Evolutionary conservation across 805 yeast species (phyloP).

Genomic region (Monosporozyma aerobia): DNA sequence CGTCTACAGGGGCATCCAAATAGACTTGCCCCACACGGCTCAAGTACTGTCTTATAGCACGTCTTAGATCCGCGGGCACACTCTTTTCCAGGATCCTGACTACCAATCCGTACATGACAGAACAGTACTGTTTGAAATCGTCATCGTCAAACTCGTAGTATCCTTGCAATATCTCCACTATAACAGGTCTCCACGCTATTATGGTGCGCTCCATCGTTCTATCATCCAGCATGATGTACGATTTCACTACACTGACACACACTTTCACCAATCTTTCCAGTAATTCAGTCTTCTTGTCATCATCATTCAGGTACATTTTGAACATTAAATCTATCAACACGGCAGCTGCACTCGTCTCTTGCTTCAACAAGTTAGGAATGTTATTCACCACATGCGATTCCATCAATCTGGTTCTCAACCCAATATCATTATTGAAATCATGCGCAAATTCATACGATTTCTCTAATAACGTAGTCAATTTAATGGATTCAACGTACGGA

Average conservation of each 20-base stretch:
- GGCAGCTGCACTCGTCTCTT: slow-evolving; percentile 84
- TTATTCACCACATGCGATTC: slow-evolving; percentile 88
- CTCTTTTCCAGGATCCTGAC: slow-evolving; percentile 52
- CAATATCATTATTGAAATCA: slow-evolving; percentile 80
- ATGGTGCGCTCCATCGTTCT: slow-evolving; percentile 69
- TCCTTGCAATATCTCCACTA: slow-evolving; percentile 78
- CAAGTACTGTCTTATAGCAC: slow-evolving; percentile 52
- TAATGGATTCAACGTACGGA: slow-evolving; percentile 56
- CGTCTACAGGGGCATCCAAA: slow-evolving; percentile 5
- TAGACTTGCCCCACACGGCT: slow-evolving; percentile 45
- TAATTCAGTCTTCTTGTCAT: slow-evolving; percentile 42
- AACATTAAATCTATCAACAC: slow-evolving; percentile 76
- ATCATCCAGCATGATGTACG: slow-evolving; percentile 67
- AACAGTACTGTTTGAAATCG: slow-evolving; percentile 54
- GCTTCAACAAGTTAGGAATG: slow-evolving; percentile 82
- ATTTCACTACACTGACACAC: slow-evolving; percentile 59
- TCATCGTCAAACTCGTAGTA: slow-evolving; percentile 64
- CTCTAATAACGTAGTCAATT: slow-evolving; percentile 51
- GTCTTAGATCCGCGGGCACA: slow-evolving; percentile 51
- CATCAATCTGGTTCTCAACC: slow-evolving; percentile 79
- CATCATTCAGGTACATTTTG: slow-evolving; percentile 48
- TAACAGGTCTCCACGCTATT: slow-evolving; percentile 84
- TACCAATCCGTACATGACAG: slow-evolving; percentile 51
- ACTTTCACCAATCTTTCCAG: slow-evolving; percentile 45
- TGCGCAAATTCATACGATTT: slow-evolving; percentile 75